Base-by-base conservation (phyloP, 768 basidiomycete genomes). In the Crepidotus variabilis region DNA sequence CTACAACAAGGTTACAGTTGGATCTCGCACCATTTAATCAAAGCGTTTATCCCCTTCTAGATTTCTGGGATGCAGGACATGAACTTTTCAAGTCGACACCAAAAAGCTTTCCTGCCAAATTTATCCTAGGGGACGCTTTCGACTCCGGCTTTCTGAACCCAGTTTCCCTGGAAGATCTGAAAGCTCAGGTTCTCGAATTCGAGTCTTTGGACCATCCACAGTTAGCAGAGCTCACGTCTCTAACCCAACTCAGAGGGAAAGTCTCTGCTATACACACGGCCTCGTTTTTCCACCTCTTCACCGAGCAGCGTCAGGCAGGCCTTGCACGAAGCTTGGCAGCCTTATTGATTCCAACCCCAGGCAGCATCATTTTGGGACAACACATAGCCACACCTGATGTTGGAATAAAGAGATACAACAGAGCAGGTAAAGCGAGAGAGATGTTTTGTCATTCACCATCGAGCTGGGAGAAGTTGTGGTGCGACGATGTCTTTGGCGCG, bases 61-160 rank as follows among this genome's bases (percentile, higher is more conserved):
- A 70, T 7, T 82, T 83, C 58, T 87, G 85, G 85, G 73, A 81
- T 4, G 71, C 79, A 3, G 86, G 86, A 1, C 85, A 88, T 58
- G 72, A 79, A 45, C 72, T 88, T 14, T 89, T 86, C 70, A 75
- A 66, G 50, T 75, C 79, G 2, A 81, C 73, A 0, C 76, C 78
- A 0, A 69, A 77, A 36, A 73, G 76, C 0, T 87, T 83, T 66
- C 80, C 83, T 1, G 81, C 75, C 0, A 65, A 71, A 0, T 88
- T 88, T 63, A 52, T 88, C 14, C 67, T 73, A 13, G 87, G 86
- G 0, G 77, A 88, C 57, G 73, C 68, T 0, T 78, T 88, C 49
- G 75, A 85, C 57, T 67, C 76, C 6, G 55, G 60, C 2, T 70
- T 80, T 51, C 72, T 86, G 20, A 61, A 62, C 5, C 71, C 73